Percentiles rank a stretch among this genome's conserved stretches.
These are phyloP conservation scores for Aspergillus sp. DNA, from an alignment of 2,329 filamentous ascomycete species.

Conservation along the genomic window DNA sequence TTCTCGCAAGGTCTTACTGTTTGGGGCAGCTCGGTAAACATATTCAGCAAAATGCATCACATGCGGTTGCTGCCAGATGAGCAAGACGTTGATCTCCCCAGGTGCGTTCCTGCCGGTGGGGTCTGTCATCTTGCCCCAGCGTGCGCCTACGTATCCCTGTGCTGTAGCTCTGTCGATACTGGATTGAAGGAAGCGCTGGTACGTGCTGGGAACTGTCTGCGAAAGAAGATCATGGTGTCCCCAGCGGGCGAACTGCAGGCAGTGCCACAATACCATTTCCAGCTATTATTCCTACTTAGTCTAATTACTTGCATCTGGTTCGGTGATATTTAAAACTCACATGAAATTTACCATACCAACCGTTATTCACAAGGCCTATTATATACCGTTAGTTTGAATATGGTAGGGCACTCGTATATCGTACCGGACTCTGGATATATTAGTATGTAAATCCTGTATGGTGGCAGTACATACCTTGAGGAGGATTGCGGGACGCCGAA, in stretches of 20 bases:
- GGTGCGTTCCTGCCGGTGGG: constrained; percentile 56
- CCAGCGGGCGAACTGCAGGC: constrained; percentile 45
- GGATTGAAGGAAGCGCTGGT: constrained; percentile 47
- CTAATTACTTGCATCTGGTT: too few species aligned
- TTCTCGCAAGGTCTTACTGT: constrained; percentile 35
- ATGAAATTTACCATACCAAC: constrained; percentile 59
- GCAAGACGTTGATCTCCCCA: constrained; percentile 60
- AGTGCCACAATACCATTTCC: constrained; percentile 58
- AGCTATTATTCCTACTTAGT: constrained; percentile 20
- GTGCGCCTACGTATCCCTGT: constrained; percentile 44
- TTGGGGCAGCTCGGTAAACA: constrained; percentile 51
- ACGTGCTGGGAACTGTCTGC: constrained; percentile 24
- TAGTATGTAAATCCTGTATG: background rate
- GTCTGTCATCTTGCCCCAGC: constrained; percentile 60
- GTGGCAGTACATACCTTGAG: constrained; percentile 18
- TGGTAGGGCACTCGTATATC: background rate
- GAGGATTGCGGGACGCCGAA: constrained; percentile 24
- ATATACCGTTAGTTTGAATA: background rate
- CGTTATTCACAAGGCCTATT: constrained; percentile 53
- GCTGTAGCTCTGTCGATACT: constrained; percentile 35
- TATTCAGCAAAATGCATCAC: constrained; percentile 60
- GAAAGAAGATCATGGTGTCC: background rate
- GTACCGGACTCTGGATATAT: background rate
- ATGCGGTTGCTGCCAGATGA: constrained; percentile 65
- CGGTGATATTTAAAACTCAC: background rate